phyloP scores from a whole-genome alignment of 1,139 yeast species.

The Yamadazyma kanchanaburiensis region DNA sequence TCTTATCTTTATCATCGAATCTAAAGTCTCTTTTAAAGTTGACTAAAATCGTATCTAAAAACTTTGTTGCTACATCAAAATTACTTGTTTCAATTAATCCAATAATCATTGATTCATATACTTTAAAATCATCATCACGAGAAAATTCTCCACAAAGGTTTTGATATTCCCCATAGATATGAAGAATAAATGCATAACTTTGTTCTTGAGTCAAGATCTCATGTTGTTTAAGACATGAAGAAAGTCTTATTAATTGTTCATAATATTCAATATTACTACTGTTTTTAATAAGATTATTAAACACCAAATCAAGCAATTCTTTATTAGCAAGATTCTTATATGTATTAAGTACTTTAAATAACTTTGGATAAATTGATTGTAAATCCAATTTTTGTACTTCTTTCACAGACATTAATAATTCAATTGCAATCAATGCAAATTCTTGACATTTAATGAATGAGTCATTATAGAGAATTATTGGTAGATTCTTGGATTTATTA shows the following conservation, averaged over 20 bases:
- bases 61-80: constrained; percentile 47
- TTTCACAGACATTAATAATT: constrained; percentile 49
- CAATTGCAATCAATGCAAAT: constrained; percentile 61
- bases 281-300: constrained; percentile 12
- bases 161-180: constrained; percentile 24
- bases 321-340: constrained; percentile 27
- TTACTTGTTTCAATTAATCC: constrained; percentile 51
- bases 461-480: constrained; percentile 16
- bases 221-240: constrained; percentile 19
- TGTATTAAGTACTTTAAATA: constrained; percentile 21
- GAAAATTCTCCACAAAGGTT: background rate
- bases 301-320: constrained; percentile 18
- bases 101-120: constrained; percentile 50
- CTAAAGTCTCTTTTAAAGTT: constrained; percentile 24
- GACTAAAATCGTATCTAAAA: constrained; percentile 45
- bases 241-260: constrained; percentile 19
- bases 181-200: constrained; percentile 25
- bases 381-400: constrained; percentile 25
- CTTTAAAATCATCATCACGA: constrained; percentile 32
- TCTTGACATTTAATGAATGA: constrained; percentile 51
- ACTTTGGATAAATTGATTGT: constrained; percentile 21
- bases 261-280: constrained; percentile 11
- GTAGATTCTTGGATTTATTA: constrained; percentile 11
- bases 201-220: constrained; percentile 15
- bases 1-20: constrained; percentile 17